These are phyloP conservation scores for Amylocarpus encephaloides DNA, from an alignment of 2,329 filamentous ascomycete genomes.

Conservation along the genomic window DNA sequence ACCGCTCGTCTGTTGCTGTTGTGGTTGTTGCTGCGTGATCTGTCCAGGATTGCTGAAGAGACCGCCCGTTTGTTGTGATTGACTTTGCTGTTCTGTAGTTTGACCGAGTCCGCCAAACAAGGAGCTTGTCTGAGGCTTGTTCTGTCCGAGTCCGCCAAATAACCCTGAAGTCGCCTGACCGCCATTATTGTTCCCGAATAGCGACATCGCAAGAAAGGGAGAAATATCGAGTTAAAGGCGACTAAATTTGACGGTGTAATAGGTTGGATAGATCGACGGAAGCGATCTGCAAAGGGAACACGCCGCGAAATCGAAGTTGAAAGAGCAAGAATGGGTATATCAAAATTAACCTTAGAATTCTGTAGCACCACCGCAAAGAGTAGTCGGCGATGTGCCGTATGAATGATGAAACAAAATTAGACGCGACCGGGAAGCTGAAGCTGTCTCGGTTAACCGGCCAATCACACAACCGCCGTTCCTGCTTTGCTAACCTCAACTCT, in stretches of 20 bases:
- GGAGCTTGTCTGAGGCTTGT: conserved; percentile 19
- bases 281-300: not conserved
- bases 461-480: conserved; percentile 20
- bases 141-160: conserved; percentile 23
- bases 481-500: conserved; percentile 27
- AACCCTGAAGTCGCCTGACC: conserved; percentile 4
- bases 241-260: not conserved
- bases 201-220: not conserved
- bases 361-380: not conserved
- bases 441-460: conserved; percentile 10
- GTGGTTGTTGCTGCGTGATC: conserved; percentile 21
- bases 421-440: conserved; percentile 2
- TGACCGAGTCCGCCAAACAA: conserved; percentile 15
- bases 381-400: not conserved
- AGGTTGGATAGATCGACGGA: not conserved
- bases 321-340: not conserved
- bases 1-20: conserved; percentile 19
- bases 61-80: conserved; percentile 28
- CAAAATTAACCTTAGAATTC: not conserved
- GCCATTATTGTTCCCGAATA: conserved; percentile 16
- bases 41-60: conserved; percentile 19
- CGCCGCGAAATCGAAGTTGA: not conserved
- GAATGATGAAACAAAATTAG: not conserved
- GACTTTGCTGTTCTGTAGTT: conserved; percentile 25
- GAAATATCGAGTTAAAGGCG: not conserved